phyloP scores from a whole-genome alignment of 176 grass and related monocot genomes.

The Dactylis glomerata region DNA sequence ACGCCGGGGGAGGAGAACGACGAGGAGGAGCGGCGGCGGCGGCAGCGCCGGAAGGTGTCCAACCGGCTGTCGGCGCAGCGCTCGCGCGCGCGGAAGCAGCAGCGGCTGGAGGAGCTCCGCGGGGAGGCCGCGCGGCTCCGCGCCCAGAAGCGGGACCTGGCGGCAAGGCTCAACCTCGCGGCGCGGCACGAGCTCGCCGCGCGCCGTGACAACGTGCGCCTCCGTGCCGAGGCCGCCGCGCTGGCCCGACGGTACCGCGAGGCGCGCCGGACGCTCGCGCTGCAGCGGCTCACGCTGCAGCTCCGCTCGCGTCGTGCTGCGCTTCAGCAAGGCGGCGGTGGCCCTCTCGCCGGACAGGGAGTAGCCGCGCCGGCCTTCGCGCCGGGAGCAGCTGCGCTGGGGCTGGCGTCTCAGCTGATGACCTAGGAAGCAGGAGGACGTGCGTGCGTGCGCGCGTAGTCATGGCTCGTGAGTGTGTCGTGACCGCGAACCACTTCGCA shows the following conservation, averaged over 20 bases:
- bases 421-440: not conserved
- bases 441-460: not conserved
- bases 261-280: slow-evolving; percentile 17
- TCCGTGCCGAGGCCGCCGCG: slow-evolving; percentile 28
- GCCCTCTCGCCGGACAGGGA: not conserved
- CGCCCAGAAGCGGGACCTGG: slow-evolving; percentile 30
- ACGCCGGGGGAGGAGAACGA: not conserved
- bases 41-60: slow-evolving; percentile 59
- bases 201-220: slow-evolving; percentile 41
- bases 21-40: slow-evolving; percentile 26
- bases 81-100: slow-evolving; percentile 68
- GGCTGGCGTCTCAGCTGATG: slow-evolving; percentile 39
- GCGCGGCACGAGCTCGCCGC: slow-evolving; percentile 20
- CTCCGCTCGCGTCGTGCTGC: not conserved
- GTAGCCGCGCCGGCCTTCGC: not conserved
- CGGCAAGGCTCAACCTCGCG: not conserved
- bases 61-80: slow-evolving; percentile 76
- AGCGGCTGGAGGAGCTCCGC: slow-evolving; percentile 51
- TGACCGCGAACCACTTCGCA: not conserved
- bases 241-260: slow-evolving; percentile 26
- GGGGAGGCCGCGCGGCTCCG: slow-evolving; percentile 18
- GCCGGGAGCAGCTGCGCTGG: not conserved
- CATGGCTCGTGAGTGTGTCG: no score
- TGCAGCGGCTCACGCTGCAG: slow-evolving; percentile 15
- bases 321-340: not conserved